Evolutionary conservation across 345 rosid species (phyloP).

Genomic region (Euclidium syriacum): DNA sequence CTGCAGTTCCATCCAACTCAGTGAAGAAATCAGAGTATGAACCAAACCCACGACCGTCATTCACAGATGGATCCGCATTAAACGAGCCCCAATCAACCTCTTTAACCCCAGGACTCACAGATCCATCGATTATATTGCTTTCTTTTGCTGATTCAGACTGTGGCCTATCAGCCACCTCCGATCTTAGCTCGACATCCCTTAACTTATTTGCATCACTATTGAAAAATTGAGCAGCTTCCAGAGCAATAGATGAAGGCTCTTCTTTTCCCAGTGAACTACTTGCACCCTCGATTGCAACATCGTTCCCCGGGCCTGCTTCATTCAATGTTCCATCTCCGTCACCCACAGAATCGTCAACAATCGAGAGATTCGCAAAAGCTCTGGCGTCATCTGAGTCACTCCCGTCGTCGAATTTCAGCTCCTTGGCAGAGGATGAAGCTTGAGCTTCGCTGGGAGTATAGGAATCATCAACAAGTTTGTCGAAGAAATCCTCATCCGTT

Average conservation of each 20-base stretch:
- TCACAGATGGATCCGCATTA: slow-evolving; percentile 48
- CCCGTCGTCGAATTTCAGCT: slow-evolving; percentile 30
- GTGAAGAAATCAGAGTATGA: slow-evolving; percentile 73
- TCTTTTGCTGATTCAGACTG: slow-evolving; percentile 14
- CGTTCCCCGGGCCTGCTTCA: slow-evolving; percentile 15
- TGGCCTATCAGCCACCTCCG: slow-evolving; percentile 19
- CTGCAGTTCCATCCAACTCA: slow-evolving; percentile 42
- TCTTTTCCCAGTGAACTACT: slow-evolving; percentile 15
- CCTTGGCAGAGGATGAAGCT: slow-evolving; percentile 19
- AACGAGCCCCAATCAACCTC: slow-evolving; percentile 90
- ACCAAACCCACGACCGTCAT: slow-evolving; percentile 54
- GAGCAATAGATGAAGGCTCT: slow-evolving; percentile 19
- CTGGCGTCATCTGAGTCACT: slow-evolving; percentile 51
- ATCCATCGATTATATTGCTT: slow-evolving; percentile 30
- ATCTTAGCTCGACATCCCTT: slow-evolving; percentile 21
- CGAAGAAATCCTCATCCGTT: slow-evolving; percentile 96
- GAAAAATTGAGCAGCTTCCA: slow-evolving; percentile 22
- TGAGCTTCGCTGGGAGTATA: slow-evolving; percentile 15
- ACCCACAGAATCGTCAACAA: slow-evolving; percentile 29
- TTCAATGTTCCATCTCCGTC: slow-evolving; percentile 28
- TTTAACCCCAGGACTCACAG: slow-evolving; percentile 49
- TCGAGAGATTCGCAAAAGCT: slow-evolving; percentile 58
- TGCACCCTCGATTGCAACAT: slow-evolving; percentile 18
- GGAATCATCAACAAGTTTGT: slow-evolving; percentile 79
- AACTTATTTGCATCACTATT: slow-evolving; percentile 14